phyloP scores from a whole-genome alignment of 495 filamentous ascomycete genomes.

The Trichodelitschia bisporula region DNA sequence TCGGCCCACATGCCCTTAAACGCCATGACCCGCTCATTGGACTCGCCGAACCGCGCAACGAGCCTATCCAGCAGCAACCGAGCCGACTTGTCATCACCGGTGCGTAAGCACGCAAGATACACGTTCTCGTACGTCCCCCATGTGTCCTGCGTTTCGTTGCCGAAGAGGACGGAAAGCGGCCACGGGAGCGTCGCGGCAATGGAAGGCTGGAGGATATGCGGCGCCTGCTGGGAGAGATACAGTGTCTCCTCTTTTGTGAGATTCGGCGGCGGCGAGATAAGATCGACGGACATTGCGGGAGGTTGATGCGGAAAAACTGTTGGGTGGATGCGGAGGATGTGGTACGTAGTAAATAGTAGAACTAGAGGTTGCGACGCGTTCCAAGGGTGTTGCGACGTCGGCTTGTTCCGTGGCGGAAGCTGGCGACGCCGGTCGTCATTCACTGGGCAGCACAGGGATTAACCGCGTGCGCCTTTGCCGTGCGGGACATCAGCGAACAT shows the following conservation, averaged over 20 bases:
- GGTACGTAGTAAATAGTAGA: no score
- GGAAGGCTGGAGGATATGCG: conserved; percentile 31
- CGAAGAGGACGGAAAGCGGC: conserved; percentile 23
- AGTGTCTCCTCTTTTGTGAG: conserved; percentile 27
- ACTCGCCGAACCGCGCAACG: conserved; percentile 49
- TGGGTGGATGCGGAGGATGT: no score
- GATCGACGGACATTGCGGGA: conserved; percentile 12
- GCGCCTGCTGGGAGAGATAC: conserved; percentile 54
- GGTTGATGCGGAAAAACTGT: no score
- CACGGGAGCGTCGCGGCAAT: conserved; percentile 23
- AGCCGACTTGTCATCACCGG: conserved; percentile 59
- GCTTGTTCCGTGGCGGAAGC: no score
- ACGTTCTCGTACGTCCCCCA: conserved; percentile 75
- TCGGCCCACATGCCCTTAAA: conserved; percentile 66
- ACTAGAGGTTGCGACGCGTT: no score
- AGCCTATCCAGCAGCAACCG: conserved; percentile 47
- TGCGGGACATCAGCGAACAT: no score
- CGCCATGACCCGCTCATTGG: conserved; percentile 65
- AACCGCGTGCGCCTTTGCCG: no score
- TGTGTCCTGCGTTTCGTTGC: conserved; percentile 45
- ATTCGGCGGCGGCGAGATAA: conserved; percentile 14
- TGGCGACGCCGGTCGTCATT: no score
- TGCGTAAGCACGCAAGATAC: conserved; percentile 59
- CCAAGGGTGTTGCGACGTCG: no score
- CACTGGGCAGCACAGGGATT: no score